These are phyloP conservation scores for Amoebophrya sp. DNA, from an alignment of 169 alveolate genomes.

Conservation along the genomic window DNA sequence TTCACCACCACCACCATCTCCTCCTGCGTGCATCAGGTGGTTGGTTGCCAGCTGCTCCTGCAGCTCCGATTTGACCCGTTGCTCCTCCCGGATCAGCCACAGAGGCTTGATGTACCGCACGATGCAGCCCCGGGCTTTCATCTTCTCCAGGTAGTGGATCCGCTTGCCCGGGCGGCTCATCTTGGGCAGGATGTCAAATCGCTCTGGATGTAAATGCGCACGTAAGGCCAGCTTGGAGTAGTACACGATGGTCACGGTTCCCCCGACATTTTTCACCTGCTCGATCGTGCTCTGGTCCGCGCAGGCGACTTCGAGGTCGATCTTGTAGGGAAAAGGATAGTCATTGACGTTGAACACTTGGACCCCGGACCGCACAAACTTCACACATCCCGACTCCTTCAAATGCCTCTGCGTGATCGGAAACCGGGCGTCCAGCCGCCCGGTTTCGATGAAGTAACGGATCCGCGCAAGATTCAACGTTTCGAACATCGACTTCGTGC, in stretches of 20 bases:
- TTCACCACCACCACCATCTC: no score
- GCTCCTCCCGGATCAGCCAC: conserved; percentile 65
- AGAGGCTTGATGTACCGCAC: conserved; percentile 70
- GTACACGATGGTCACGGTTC: conserved; percentile 64
- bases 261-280: conserved; percentile 68
- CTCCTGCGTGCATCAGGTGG: not conserved
- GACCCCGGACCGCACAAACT: conserved; percentile 62
- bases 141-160: conserved; percentile 68
- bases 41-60: not conserved
- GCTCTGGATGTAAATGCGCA: conserved; percentile 74
- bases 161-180: conserved; percentile 50
- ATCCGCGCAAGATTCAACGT: conserved; percentile 58
- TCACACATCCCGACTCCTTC: conserved; percentile 66
- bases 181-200: conserved; percentile 67
- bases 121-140: conserved; percentile 68
- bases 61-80: not conserved
- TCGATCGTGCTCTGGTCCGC: conserved; percentile 77
- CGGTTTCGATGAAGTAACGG: conserved; percentile 69
- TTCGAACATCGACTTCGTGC: not conserved
- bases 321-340: conserved; percentile 77
- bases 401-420: conserved; percentile 77
- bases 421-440: conserved; percentile 68
- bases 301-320: conserved; percentile 68
- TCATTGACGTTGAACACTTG: conserved; percentile 71
- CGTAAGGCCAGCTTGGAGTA: conserved; percentile 60